These are phyloP conservation scores for Aspergillus piperis DNA, from an alignment of 2,329 filamentous ascomycete genomes.

Conservation along the genomic window DNA sequence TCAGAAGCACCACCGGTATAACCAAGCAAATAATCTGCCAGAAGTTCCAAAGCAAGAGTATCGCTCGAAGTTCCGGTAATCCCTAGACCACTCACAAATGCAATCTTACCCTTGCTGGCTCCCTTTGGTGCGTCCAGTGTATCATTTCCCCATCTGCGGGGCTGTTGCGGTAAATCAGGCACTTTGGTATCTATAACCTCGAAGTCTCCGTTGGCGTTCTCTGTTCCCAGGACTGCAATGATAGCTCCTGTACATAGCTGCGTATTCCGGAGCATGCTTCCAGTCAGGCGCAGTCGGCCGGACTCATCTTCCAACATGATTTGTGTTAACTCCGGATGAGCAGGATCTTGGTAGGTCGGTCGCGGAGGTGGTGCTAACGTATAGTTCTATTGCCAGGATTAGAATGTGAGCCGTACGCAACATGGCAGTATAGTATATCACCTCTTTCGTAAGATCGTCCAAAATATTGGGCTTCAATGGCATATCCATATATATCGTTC, in stretches of 20 bases:
- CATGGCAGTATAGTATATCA: conserved; percentile 46
- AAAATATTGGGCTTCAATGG: conserved; percentile 92
- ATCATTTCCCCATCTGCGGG: conserved; percentile 73
- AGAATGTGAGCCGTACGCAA: conserved; percentile 7
- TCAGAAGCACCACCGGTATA: conserved; percentile 63
- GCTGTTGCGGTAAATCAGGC: conserved; percentile 81
- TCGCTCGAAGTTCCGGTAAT: conserved; percentile 78
- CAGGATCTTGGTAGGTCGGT: conserved; percentile 70
- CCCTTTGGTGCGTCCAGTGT: conserved; percentile 34
- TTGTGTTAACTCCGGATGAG: conserved; percentile 51
- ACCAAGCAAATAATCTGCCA: conserved; percentile 85
- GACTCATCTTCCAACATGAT: conserved; percentile 96
- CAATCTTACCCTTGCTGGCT: conserved; percentile 66
- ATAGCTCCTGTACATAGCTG: conserved; percentile 90
- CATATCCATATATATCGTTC: conserved; percentile 98
- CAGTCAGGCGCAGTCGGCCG: conserved; percentile 78
- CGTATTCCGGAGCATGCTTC: conserved; percentile 65
- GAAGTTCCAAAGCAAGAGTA: conserved; percentile 71
- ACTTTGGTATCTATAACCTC: conserved; percentile 89
- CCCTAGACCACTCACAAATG: conserved; percentile 82
- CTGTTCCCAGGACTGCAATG: conserved; percentile 89
- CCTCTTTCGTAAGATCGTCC: conserved; percentile 91
- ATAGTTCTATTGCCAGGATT: conserved; percentile 65
- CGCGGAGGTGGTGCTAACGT: conserved; percentile 77
- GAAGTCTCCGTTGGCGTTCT: conserved; percentile 88